Evolutionary conservation across 2,329 filamentous ascomycete species (phyloP).

Genomic region (Alternaria brassicae): DNA sequence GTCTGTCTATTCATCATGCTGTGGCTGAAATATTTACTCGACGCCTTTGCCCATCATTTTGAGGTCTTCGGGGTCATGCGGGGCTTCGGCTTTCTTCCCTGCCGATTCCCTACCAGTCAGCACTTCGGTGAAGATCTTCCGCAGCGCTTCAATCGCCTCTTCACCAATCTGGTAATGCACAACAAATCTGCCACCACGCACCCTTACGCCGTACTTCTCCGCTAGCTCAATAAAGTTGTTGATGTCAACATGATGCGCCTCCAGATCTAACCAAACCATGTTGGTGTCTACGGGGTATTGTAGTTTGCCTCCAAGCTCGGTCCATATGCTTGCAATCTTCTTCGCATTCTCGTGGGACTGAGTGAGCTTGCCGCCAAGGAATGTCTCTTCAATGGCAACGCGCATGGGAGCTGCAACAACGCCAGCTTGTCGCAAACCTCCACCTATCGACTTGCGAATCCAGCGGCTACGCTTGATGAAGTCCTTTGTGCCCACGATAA

Average conservation of each 20-base stretch:
- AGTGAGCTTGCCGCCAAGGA: slow-evolving; percentile 69
- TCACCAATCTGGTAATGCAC: slow-evolving; percentile 77
- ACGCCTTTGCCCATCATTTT: slow-evolving; percentile 42
- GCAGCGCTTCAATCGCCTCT: slow-evolving; percentile 62
- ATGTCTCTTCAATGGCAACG: slow-evolving; percentile 81
- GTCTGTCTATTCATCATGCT: background rate
- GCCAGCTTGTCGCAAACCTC: slow-evolving; percentile 78
- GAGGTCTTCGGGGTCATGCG: slow-evolving; percentile 33
- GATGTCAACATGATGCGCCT: slow-evolving; percentile 62
- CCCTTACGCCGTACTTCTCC: slow-evolving; percentile 63
- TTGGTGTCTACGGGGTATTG: slow-evolving; percentile 81
- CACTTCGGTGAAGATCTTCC: slow-evolving; percentile 35
- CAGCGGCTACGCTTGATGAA: slow-evolving; percentile 74
- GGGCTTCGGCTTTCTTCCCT: slow-evolving; percentile 29
- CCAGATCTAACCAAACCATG: slow-evolving; percentile 85
- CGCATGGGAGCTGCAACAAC: slow-evolving; percentile 77
- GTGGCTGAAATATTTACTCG: slow-evolving; percentile 26
- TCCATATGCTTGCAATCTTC: slow-evolving; percentile 71
- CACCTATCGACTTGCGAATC: slow-evolving; percentile 81
- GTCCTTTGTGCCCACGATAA: slow-evolving; percentile 66
- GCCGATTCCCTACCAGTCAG: slow-evolving; percentile 28
- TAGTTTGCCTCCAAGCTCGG: slow-evolving; percentile 70
- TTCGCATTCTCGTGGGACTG: slow-evolving; percentile 69
- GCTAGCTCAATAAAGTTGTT: slow-evolving; percentile 64
- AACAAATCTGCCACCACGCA: slow-evolving; percentile 67